phyloP scores from a whole-genome alignment of 2,329 filamentous ascomycete genomes.

The Fusarium fujikuroi region DNA sequence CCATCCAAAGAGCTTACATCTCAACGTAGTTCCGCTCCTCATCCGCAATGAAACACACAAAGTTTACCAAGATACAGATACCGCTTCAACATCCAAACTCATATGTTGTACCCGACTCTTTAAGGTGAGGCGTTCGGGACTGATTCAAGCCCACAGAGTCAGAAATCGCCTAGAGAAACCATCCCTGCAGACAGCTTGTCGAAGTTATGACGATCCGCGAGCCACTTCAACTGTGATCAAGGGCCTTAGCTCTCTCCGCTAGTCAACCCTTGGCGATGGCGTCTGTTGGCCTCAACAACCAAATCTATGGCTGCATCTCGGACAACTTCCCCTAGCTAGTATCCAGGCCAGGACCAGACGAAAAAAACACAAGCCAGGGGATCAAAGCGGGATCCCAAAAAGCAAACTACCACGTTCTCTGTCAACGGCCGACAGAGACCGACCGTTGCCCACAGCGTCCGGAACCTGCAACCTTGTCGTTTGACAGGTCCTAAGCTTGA shows the following conservation, averaged over 20 bases:
- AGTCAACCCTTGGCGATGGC: constrained; percentile 33
- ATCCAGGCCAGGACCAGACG: constrained; percentile 3
- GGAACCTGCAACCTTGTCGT: constrained; percentile 27
- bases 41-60: neutral
- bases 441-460: constrained; percentile 31
- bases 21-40: neutral
- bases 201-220: constrained; percentile 36
- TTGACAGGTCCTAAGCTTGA: constrained; percentile 1
- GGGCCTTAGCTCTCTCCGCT: constrained; percentile 32
- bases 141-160: constrained; percentile 26
- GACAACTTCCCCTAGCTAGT: constrained; percentile 39
- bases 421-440: constrained; percentile 37
- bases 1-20: neutral
- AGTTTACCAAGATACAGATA: neutral
- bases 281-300: constrained; percentile 31
- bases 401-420: constrained; percentile 20
- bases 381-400: constrained; percentile 27
- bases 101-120: neutral
- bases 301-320: constrained; percentile 37
- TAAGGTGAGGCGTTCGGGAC: neutral
- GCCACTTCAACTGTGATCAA: constrained; percentile 37
- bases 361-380: constrained; percentile 14
- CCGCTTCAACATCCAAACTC: neutral
- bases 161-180: constrained; percentile 24
- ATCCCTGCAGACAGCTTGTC: constrained; percentile 27